phyloP scores from a whole-genome alignment of 192 early-diverging fungal genomes.

The Umbelopsis ramanniana region DNA sequence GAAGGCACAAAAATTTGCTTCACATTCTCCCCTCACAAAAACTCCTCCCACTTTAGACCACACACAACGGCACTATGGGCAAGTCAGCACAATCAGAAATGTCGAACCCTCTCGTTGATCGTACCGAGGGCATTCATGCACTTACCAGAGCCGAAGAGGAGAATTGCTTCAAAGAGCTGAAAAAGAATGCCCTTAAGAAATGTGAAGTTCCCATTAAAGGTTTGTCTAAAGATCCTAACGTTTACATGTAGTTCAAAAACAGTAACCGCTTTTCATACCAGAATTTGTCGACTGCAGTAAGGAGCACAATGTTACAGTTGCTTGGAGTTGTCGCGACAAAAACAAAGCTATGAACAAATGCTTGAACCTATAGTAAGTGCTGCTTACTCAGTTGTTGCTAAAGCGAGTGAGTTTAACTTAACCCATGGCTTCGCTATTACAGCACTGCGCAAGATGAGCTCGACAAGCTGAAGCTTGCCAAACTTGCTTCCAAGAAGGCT shows the following conservation, averaged over 20 bases:
- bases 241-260: background rate
- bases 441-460: constrained; percentile 56
- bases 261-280: constrained; percentile 19
- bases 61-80: constrained; percentile 31
- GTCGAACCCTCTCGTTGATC: constrained; percentile 34
- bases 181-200: constrained; percentile 53
- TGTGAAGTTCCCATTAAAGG: constrained; percentile 55
- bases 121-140: constrained; percentile 43
- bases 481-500: constrained; percentile 28
- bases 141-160: constrained; percentile 59
- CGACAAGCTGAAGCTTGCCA: constrained; percentile 54
- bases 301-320: constrained; percentile 54
- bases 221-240: background rate
- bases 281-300: constrained; percentile 60
- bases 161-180: constrained; percentile 53
- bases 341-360: constrained; percentile 57
- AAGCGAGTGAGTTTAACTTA: background rate
- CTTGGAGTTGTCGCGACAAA: constrained; percentile 52
- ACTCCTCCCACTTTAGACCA: background rate
- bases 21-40: background rate
- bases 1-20: too few species aligned
- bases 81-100: constrained; percentile 33
- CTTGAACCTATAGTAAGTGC: constrained; percentile 47
- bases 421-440: background rate
- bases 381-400: background rate